Evolutionary conservation across 345 rosid genomes (phyloP), one percentile per base, ranked within the genome.

Genomic region (Atalantia buxifolia): DNA sequence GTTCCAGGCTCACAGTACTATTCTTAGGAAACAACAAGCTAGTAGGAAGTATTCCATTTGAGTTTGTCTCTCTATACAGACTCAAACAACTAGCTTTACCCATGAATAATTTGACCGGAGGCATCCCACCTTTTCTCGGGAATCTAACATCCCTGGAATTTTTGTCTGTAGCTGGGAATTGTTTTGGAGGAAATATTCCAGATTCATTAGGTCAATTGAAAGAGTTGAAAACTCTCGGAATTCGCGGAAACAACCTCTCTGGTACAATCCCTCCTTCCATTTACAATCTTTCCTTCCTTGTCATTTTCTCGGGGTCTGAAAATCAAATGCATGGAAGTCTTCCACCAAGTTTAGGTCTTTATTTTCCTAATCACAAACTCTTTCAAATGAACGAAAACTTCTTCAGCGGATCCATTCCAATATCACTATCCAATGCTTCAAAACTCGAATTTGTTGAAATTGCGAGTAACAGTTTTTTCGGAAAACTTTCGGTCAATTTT

Each of bases 311-410:
- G 6, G 4, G 24, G 21, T 24, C 56, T 25, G 0, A 42, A 0
- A 85, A 83, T 35, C 78, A 69, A n/a, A 56, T 86, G 1, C 56
- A 81, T 25, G 81, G 85, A 22, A 67, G n/a, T 16, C 78, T 85
- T 25, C 83, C 79, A 6, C 16, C 57, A 30, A n/a, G 60, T 53
- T 55, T 81, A 12, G 79, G 76, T 24, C 30, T 59, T 35, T 38
- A 60, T 19, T 81, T 77, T 50, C 83, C 83, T 6, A 50, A 36
- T 40, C 69, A 77, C 3, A 24, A 57, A 18, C 0, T 1, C 9
- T 66, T 82, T 30, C 21, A 31, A 4, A 21, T 78, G 6, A 18
- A 53, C 1, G 2, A 0, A 2, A 81, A 85, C 55, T 24, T 9
- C 1, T 56, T 83, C 9, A 18, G 40, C 1, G 86, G 85, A 14